Base-by-base conservation (phyloP, 2,329 filamentous ascomycete genomes). In the Cryoendolithus antarcticus region DNA sequence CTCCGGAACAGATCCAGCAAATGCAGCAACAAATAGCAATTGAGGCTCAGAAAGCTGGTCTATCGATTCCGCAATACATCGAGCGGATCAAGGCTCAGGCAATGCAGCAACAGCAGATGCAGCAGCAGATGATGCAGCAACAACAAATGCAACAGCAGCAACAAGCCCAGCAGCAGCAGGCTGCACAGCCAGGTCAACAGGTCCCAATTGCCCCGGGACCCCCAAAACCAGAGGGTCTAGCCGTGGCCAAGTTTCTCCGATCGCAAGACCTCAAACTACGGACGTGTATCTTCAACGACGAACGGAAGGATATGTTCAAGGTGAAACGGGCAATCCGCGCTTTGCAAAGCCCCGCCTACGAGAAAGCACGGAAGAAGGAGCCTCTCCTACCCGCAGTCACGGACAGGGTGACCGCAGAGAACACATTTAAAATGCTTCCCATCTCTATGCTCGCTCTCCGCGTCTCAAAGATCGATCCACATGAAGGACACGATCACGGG, bases 291-390 rank as follows among this genome's bases (percentile, higher is more conserved):
- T 74, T 96, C 48, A 88, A 95, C 49, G 91, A 91, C 54, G 88
- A 95, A 71, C 77, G 91, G 55, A 96, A 94, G 66, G 89, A 98
- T 49, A 93, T 98, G 84, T 96, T 98, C 64, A 82, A 81, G 72
- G 91, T 98, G 61, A 96, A 96, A 72, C 85, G 91, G 59, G 91
- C 91, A 31, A 80, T 98, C 46, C 83, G 91, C 53, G 86, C 84
- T 24, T 73, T 98, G 39, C 71, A 93, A 62, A 91, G 86, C 15
- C 82, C 85, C 36, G 86, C 82, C 31, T 98, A 98, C 65, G 74
- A 78, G 52, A 94, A 93, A 68, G 86, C 86, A 42, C 66, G 81
- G 56, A 81, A 81, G 60, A 93, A 93, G 76, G 91, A 94, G 65
- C 76, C 86, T 4, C 75, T 86, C 34, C 78, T 96, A 4, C 91